A percentile compares a stretch with the other conserved stretches of the same genome.
Evolutionary conservation across 768 basidiomycete species (phyloP).

Genomic region (Boletus bicolor): DNA sequence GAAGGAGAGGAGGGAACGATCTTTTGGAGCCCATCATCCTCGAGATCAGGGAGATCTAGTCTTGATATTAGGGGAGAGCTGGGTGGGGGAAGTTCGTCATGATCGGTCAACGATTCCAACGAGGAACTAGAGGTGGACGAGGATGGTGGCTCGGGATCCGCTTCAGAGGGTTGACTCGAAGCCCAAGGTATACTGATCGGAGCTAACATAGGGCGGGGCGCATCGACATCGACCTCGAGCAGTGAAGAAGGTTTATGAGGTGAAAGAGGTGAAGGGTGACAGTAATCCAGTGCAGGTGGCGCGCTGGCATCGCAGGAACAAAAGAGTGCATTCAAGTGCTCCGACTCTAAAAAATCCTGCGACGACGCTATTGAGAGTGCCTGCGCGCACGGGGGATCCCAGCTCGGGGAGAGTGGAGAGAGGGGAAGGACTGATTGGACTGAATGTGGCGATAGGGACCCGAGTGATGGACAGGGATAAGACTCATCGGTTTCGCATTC

Average conservation of each 20-base stretch:
- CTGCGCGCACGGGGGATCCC: constrained; percentile 20
- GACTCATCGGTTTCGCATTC: constrained; percentile 23
- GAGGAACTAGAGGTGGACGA: constrained; percentile 11
- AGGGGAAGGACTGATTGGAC: constrained; percentile 20
- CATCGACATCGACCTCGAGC: constrained; percentile 25
- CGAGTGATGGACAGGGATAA: constrained; percentile 5
- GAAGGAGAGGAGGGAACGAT: constrained; percentile 28
- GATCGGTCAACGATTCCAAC: constrained; percentile 24
- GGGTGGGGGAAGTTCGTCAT: constrained; percentile 20
- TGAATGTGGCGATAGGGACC: constrained; percentile 15
- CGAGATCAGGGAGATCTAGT: constrained; percentile 31
- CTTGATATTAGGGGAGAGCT: constrained; percentile 33
- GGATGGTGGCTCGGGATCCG: constrained; percentile 16
- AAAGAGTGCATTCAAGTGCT: constrained; percentile 19
- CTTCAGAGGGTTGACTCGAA: constrained; percentile 3
- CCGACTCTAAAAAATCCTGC: constrained; percentile 18
- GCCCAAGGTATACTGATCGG: constrained; percentile 27
- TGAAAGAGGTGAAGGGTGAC: constrained; percentile 14
- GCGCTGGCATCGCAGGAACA: constrained; percentile 9
- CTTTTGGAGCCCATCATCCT: constrained; percentile 23
- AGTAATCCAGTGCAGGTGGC: constrained; percentile 14
- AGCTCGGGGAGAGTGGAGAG: constrained; percentile 37
- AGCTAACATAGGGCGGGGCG: constrained; percentile 14
- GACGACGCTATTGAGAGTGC: constrained; percentile 12
- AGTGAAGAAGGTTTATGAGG: constrained; percentile 20